Conservation (phyloP, 2,329 filamentous ascomycete genomes). For the Xylariaceae sp. region DNA sequence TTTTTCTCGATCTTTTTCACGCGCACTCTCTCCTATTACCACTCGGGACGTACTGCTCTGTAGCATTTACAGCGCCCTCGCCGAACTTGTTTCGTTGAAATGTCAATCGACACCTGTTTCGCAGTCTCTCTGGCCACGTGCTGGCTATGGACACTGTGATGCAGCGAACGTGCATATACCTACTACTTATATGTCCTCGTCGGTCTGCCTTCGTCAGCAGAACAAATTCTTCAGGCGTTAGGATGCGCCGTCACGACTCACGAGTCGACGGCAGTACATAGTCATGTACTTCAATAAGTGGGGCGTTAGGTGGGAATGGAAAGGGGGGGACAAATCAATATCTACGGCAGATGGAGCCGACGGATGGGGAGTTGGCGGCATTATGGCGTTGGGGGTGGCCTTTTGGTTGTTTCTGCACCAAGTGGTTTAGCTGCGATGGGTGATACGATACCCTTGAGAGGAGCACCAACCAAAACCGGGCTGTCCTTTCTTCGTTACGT, state of each 20-base stretch:
- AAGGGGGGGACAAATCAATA: background rate
- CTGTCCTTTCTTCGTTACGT: constrained; percentile 1
- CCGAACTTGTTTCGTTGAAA: constrained; percentile 4
- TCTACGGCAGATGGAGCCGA: constrained; percentile 10
- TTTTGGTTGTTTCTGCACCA: constrained; percentile 23
- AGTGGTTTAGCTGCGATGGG: constrained; percentile 25
- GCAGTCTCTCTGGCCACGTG: constrained; percentile 15
- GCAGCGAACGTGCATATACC: constrained; percentile 3
- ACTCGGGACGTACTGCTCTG: constrained; percentile 10
- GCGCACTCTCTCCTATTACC: constrained; percentile 6
- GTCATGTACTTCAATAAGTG: constrained; percentile 8
- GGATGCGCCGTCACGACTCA: constrained; percentile 7
- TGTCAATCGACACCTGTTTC: constrained; percentile 16
- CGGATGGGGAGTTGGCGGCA: constrained; percentile 7
- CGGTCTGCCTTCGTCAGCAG: constrained; percentile 12
- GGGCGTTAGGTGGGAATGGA: constrained; percentile 7
- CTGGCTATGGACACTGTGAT: constrained; percentile 20
- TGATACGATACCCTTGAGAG: constrained; percentile 24
- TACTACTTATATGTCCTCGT: constrained; percentile 17
- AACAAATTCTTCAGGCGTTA: constrained; percentile 7
- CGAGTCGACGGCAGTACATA: constrained; percentile 9
- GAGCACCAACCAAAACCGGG: background rate
- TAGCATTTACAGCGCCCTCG: constrained; percentile 4
- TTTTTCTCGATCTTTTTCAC: constrained; percentile 7
- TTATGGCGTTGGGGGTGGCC: constrained; percentile 18